Conservation (phyloP, 306 rosid genomes). For the Lupinus albus region DNA sequence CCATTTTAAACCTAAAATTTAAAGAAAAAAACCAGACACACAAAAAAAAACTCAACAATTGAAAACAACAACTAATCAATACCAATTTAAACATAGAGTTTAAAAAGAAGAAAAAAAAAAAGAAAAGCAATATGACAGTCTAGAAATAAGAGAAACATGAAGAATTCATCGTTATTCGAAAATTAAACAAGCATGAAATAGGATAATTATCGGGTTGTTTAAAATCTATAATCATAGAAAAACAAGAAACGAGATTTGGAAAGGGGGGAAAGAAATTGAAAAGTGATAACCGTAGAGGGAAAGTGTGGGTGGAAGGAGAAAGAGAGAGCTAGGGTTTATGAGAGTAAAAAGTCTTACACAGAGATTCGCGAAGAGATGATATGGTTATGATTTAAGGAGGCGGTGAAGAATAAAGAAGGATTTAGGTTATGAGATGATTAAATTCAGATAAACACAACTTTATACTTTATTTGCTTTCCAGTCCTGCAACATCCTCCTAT, state of each 20-base stretch:
- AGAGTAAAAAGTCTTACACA: neutral
- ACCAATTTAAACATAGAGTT: conserved; percentile 16
- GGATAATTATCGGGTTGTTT: too few relatives aligned
- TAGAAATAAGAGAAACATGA: neutral
- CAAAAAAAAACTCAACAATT: neutral
- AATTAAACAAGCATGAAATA: neutral
- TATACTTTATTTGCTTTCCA: neutral
- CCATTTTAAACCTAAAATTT: conserved; percentile 16
- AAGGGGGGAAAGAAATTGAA: neutral
- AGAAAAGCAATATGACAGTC: neutral
- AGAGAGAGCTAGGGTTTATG: neutral
- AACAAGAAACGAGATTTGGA: neutral
- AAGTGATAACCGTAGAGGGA: conserved; percentile 28
- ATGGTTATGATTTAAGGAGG: conserved; percentile 4
- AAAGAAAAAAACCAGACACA: neutral
- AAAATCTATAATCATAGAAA: too few relatives aligned
- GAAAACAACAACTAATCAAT: conserved; percentile 33
- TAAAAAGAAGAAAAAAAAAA: neutral
- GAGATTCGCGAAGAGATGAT: neutral
- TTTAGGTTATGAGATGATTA: too few relatives aligned
- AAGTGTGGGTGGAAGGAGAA: conserved; percentile 1
- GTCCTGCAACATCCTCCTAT: neutral
- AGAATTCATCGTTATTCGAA: too few relatives aligned
- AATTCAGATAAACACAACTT: too few relatives aligned
- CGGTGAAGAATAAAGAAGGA: neutral